phyloP scores from a whole-genome alignment of 2,329 filamentous ascomycete species.

The Colletotrichum chlorophyti region DNA sequence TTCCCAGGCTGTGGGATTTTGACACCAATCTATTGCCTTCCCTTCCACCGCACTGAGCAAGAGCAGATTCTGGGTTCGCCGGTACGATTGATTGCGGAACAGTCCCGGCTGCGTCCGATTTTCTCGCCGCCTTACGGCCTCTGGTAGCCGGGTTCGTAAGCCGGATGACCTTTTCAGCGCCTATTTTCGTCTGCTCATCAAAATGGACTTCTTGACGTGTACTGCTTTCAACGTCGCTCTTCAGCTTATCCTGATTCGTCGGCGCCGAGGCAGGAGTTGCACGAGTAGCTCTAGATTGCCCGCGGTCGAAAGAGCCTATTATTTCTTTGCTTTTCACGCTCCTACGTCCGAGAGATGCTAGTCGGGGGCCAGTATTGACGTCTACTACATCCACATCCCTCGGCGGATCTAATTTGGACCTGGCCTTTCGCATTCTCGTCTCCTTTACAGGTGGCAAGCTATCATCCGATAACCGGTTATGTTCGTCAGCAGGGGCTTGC shows the following conservation, averaged over 20 bases:
- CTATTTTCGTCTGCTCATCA: not conserved
- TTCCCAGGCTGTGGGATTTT: not conserved
- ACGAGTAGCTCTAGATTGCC: not conserved
- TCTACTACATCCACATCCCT: not conserved
- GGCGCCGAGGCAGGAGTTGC: not conserved
- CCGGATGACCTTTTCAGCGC: not conserved
- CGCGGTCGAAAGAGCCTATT: constrained; percentile 43
- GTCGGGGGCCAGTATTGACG: constrained; percentile 37
- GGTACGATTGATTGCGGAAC: constrained; percentile 51
- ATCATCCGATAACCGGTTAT: not conserved
- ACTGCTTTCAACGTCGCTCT: not conserved
- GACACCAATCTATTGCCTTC: not conserved
- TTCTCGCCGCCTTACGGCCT: constrained; percentile 59
- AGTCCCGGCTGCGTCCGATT: constrained; percentile 57
- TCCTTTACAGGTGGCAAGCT: not conserved
- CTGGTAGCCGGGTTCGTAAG: constrained; percentile 55
- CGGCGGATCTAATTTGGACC: not conserved
- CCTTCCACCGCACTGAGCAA: not conserved
- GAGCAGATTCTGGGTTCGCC: not conserved
- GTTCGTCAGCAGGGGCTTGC: too few species aligned
- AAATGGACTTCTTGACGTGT: not conserved
- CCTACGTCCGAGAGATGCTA: constrained; percentile 48
- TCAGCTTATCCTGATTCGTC: not conserved
- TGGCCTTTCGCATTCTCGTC: not conserved
- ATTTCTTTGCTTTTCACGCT: constrained; percentile 55